Evolutionary conservation across 208 protist genomes (phyloP), one percentile per base, ranked within the genome.

Genomic region (Leishmania martiniquensis): DNA sequence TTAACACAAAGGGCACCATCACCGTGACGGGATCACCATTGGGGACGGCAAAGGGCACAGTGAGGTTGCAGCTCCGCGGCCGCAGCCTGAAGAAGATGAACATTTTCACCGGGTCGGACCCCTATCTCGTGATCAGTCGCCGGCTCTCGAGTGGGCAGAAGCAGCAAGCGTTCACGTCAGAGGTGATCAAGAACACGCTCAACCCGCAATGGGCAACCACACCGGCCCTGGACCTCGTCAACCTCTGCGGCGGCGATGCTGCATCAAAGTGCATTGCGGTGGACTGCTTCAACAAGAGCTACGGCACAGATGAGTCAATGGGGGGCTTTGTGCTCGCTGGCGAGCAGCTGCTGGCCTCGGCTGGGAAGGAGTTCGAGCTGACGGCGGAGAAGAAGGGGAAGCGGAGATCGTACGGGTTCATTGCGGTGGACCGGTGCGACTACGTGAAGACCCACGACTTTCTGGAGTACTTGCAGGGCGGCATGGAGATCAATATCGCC

Each of bases 401-500:
- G 77, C 51, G 37, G 37, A 83, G 84, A 71, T 81, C 72, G 39
- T 82, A 85, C 62, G 85, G 82, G 51, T 70, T 78, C 37, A 78
- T 89, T 29, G 44, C 42, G 25, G n/a, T 89, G n/a, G 45, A 65
- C 51, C 32, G 52, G 39, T 74, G 67, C 29, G 66, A 78, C 45
- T 85, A 78, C 66, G 60, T 77, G 57, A 25, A 51, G 12, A 54
- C 37, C 37, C 75, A 60, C 59, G 37, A 20, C 77, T 96, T 96
- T 81, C 17, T 90, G n/a, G 93, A 96, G 55, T 92, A 87, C 67
- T 66, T 96, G 39, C 62, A 78, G 17, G 76, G 60, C 12, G 91
- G 89, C 6, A 70, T 86, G 75, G 72, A 95, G 70, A 86, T 96
- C 25, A 91, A 90, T 51, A 78, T 96, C 17, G 80, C 82, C 62